Conservation (phyloP, 2,329 filamentous ascomycete species). For the Aspergillus calidoustus region DNA sequence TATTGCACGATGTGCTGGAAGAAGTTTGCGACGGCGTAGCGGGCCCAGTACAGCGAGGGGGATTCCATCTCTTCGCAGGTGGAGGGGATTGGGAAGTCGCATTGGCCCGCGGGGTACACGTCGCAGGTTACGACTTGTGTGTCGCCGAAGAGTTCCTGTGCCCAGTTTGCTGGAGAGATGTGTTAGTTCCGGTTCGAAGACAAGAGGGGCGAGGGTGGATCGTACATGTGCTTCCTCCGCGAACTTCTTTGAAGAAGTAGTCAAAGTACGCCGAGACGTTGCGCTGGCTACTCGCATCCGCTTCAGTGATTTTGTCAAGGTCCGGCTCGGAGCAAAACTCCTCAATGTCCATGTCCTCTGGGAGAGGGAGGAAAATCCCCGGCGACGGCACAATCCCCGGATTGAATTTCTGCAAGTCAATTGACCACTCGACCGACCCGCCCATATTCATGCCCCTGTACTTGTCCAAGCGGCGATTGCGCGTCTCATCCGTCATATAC, state of each 20-base stretch:
- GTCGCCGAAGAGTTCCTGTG: neutral
- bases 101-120: neutral
- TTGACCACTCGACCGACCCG: neutral
- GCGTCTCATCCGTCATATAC: conserved; percentile 9
- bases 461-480: neutral
- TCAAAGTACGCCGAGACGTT: conserved; percentile 2
- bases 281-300: neutral
- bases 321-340: neutral
- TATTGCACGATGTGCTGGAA: neutral
- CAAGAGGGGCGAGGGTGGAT: neutral
- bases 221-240: neutral
- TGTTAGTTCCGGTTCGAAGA: too few species aligned
- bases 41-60: neutral
- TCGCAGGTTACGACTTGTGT: neutral
- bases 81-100: neutral
- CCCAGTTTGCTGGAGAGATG: neutral
- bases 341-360: neutral
- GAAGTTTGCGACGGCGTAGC: neutral
- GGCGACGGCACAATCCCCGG: neutral
- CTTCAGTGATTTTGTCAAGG: neutral
- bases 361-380: neutral
- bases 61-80: neutral
- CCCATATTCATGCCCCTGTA: neutral
- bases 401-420: neutral
- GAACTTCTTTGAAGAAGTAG: neutral